These are phyloP conservation scores for Lipomyces yarrowii DNA, from an alignment of 1,139 yeast species.

Conservation along the genomic window DNA sequence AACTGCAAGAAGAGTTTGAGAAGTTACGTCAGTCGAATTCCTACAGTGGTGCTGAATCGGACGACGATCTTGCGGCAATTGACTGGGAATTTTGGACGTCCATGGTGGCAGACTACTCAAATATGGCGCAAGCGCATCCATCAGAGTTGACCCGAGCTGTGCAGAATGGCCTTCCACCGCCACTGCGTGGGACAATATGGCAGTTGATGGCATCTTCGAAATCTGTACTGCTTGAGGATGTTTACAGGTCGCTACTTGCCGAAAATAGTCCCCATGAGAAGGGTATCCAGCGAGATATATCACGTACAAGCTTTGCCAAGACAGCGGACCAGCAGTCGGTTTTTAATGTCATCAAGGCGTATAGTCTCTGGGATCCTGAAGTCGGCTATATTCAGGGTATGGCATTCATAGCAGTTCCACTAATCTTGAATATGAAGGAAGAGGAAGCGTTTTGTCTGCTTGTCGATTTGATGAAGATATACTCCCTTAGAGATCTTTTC, in stretches of 20 bases:
- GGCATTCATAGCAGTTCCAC: constrained; percentile 88
- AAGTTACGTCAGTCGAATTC: constrained; percentile 44
- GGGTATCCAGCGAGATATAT: constrained; percentile 76
- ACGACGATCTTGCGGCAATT: constrained; percentile 47
- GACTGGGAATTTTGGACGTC: constrained; percentile 90
- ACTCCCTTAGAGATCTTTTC: constrained; percentile 73
- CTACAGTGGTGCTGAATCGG: constrained; percentile 34
- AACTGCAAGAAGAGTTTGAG: constrained; percentile 64
- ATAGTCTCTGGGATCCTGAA: constrained; percentile 82
- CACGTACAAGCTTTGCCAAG: constrained; percentile 79
- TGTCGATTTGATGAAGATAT: constrained; percentile 81
- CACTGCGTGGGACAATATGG: constrained; percentile 89
- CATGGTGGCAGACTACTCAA: constrained; percentile 72
- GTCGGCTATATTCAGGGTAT: constrained; percentile 98
- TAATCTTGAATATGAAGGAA: constrained; percentile 77
- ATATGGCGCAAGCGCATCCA: constrained; percentile 65
- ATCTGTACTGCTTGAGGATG: constrained; percentile 69
- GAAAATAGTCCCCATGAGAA: constrained; percentile 68
- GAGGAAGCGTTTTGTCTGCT: constrained; percentile 83
- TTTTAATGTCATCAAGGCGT: constrained; percentile 77
- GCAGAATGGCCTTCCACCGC: constrained; percentile 78
- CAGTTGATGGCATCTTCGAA: constrained; percentile 85
- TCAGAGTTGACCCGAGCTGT: constrained; percentile 62
- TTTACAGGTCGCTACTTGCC: constrained; percentile 56
- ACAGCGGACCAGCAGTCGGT: constrained; percentile 57